These are phyloP conservation scores for Magnaporthiopsis poae DNA, from an alignment of 2,329 filamentous ascomycete species.

Conservation along the genomic window DNA sequence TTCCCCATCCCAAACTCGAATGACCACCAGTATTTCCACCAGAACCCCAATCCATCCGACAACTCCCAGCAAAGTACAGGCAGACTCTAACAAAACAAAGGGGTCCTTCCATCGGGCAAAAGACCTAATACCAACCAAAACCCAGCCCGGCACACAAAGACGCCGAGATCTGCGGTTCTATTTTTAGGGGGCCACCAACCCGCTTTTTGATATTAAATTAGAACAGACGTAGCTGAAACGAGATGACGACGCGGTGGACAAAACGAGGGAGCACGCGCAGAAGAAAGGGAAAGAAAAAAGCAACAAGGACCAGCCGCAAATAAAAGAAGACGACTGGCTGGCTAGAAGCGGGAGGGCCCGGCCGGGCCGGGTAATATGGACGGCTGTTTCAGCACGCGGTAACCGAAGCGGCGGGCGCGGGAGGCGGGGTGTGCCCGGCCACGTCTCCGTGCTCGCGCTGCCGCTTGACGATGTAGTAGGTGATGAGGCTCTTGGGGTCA, in stretches of 20 bases:
- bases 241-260: background rate
- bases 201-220: background rate
- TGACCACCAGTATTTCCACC: background rate
- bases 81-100: background rate
- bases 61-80: background rate
- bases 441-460: conserved; percentile 39
- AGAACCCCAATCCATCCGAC: no score
- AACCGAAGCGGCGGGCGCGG: background rate
- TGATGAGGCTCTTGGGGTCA: conserved; percentile 66
- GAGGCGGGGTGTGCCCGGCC: background rate
- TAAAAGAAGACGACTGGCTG: no score
- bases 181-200: background rate
- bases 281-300: background rate
- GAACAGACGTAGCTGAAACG: background rate
- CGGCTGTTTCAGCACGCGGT: background rate
- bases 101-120: background rate
- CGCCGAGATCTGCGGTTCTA: background rate
- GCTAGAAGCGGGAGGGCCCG: background rate
- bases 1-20: background rate
- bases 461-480: conserved; percentile 69
- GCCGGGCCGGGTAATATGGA: background rate
- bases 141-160: no score
- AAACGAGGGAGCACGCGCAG: background rate
- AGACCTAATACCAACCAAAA: background rate
- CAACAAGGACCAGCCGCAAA: background rate